Evolutionary conservation across 1,284 basidiomycete species (phyloP).

Genomic region (Microbotryomycetes sp.): DNA sequence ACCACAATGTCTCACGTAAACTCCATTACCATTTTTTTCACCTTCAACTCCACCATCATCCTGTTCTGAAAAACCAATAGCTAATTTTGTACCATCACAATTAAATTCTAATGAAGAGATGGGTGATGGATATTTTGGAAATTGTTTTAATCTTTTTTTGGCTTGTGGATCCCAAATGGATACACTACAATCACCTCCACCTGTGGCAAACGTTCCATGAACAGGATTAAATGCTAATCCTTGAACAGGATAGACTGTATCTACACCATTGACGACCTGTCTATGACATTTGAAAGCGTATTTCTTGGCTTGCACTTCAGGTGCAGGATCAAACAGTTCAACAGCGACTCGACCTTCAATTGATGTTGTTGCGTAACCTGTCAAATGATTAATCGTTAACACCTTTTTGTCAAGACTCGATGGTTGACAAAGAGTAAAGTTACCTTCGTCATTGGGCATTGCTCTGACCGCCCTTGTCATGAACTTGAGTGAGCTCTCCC

Average conservation of each 20-base stretch:
- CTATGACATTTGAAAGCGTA: conserved; percentile 99
- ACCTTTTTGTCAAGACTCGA: neutral
- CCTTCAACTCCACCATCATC: conserved; percentile 47
- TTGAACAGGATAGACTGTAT: conserved; percentile 98
- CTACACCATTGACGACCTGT: conserved; percentile 80
- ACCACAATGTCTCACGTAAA: conserved; percentile 44
- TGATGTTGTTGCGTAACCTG: conserved; percentile 87
- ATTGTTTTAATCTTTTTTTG: conserved; percentile 89
- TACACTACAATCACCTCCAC: conserved; percentile 83
- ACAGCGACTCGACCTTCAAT: conserved; percentile 96
- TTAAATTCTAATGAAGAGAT: conserved; percentile 73
- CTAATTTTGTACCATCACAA: conserved; percentile 70
- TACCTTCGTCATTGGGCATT: conserved; percentile 87
- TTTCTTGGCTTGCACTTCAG: conserved; percentile 73
- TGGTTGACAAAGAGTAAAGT: conserved; percentile 24
- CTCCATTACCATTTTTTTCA: conserved; percentile 39
- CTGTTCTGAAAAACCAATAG: conserved; percentile 80
- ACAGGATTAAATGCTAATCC: conserved; percentile 86
- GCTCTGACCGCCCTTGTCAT: conserved; percentile 85
- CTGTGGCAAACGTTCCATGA: conserved; percentile 89
- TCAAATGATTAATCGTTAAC: neutral
- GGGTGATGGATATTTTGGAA: conserved; percentile 63
- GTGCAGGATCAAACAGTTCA: conserved; percentile 85
- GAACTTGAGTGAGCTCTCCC: conserved; percentile 92
- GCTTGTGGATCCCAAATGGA: conserved; percentile 96